Percentiles rank a stretch among this genome's conserved stretches.
Conservation (phyloP, 768 basidiomycete species). For the Pleurotus giganteus region DNA sequence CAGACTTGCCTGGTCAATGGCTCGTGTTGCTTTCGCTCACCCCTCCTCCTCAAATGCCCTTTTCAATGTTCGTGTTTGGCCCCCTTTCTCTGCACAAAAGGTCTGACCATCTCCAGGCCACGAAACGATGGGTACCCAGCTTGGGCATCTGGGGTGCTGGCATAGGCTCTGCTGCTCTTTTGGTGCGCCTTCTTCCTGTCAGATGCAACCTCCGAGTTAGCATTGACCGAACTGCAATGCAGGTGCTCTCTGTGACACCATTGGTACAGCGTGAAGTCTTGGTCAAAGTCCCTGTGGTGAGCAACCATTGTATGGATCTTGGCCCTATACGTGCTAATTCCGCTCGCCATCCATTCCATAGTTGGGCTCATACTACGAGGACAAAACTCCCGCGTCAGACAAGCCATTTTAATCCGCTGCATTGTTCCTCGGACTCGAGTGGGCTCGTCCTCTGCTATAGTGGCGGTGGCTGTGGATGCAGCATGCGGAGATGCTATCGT, state of each 20-base stretch:
- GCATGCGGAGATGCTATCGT: conserved; percentile 6
- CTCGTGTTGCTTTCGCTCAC: conserved; percentile 27
- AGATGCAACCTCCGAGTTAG: neutral
- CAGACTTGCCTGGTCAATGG: conserved; percentile 28
- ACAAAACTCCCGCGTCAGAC: conserved; percentile 78
- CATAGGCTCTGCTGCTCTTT: conserved; percentile 61
- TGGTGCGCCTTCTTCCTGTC: conserved; percentile 43
- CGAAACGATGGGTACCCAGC: conserved; percentile 58
- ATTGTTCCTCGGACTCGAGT: conserved; percentile 12
- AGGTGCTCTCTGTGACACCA: conserved; percentile 85
- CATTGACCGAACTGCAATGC: conserved; percentile 1
- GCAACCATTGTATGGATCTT: conserved; percentile 20
- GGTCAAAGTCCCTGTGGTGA: conserved; percentile 70
- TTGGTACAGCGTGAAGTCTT: conserved; percentile 75
- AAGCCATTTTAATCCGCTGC: conserved; percentile 66
- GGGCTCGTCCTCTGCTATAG: conserved; percentile 19
- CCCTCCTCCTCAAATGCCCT: neutral
- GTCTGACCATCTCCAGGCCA: conserved; percentile 31
- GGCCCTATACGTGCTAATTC: conserved; percentile 9
- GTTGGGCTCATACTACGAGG: conserved; percentile 72
- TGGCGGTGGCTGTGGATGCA: conserved; percentile 12
- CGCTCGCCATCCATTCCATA: conserved; percentile 24
- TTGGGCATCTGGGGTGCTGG: conserved; percentile 73
- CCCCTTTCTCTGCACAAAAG: conserved; percentile 1
- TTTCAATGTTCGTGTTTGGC: conserved; percentile 16